phyloP scores from a whole-genome alignment of 1,284 basidiomycete genomes.

The Ustilago nuda region DNA sequence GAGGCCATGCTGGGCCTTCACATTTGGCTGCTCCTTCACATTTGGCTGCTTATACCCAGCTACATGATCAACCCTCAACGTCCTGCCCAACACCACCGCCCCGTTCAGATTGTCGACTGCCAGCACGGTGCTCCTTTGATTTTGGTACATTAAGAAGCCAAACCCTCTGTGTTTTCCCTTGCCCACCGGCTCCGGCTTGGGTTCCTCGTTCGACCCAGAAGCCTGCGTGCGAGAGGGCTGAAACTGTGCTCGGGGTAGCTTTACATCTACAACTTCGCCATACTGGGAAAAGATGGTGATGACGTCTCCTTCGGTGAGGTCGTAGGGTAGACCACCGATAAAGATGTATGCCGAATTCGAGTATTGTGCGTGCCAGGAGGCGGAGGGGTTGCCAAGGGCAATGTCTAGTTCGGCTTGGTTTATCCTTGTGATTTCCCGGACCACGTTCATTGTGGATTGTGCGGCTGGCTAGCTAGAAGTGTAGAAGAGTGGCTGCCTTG shows the following conservation, averaged over 20 bases:
- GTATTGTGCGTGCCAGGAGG: conserved; percentile 98
- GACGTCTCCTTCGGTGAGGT: conserved; percentile 94
- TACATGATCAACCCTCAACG: conserved; percentile 90
- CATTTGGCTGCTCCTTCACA: no score
- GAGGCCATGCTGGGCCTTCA: conserved; percentile 83
- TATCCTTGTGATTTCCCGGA: conserved; percentile 91
- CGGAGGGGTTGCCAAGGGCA: conserved; percentile 75
- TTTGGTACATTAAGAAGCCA: conserved; percentile 98
- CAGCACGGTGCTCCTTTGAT: conserved; percentile 93
- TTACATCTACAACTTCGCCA: conserved; percentile 93
- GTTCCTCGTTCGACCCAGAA: not conserved
- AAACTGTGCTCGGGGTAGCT: conserved; percentile 75
- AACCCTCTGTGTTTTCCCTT: conserved; percentile 77
- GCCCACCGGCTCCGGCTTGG: conserved; percentile 4
- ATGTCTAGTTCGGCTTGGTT: conserved; percentile 92
- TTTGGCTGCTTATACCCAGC: conserved; percentile 87
- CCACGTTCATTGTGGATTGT: conserved; percentile 65
- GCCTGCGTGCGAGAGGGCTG: conserved; percentile 1
- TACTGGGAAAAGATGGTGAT: conserved; percentile 98
- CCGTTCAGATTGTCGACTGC: conserved; percentile 99
- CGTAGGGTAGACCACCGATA: conserved; percentile 74
- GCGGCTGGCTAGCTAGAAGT: not conserved
- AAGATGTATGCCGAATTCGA: conserved; percentile 97
- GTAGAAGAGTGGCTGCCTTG: not conserved
- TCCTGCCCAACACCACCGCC: conserved; percentile 85